Base-by-base conservation (phyloP, 495 filamentous ascomycete genomes). In the Penicillium steckii region DNA sequence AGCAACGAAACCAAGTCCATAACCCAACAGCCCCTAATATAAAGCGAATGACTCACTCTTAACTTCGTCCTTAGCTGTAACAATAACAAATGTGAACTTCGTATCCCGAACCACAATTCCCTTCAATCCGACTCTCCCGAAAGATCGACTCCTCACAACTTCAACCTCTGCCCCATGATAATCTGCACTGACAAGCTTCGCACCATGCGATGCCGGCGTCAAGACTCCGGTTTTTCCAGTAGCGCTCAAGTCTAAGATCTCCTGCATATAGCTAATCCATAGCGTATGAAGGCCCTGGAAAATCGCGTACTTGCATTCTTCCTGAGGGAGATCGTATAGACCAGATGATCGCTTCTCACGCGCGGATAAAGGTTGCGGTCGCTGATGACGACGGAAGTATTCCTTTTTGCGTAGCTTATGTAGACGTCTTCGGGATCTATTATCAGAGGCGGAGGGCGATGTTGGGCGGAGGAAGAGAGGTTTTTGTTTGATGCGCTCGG, bases 41-140 rank as follows among this genome's bases (percentile, higher is more conserved):
- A 33, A 52, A 44, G 12, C 4, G 22, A 32, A 47, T n/a, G n/a
- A 70, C 76, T 76, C 46, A 83, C 88, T 73, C 66, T 85, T 82
- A 47, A 94, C 63, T 50, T 76, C 76, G 62, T 80, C 75, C 59
- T 68, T 66, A 71, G 71, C 71, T 15, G 85, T 94, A 25, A 98
- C 77, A 58, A 98, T 65, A 67, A 92, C 86, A 73, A 97, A 94
- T 9, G 84, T 83, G 66, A 87, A 90, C 67, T 86, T 91, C 25
- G 87, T 84, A 74, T 98, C 94, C 65, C 89, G 84, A 17, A 95
- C 81, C 59, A 97, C 88, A 62, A 97, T 91, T 12, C 94, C 94
- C 58, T 72, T 81, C 38, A 91, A 61, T 0, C 94, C 93, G 4
- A 98, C 94, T 48, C 92, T 73, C 35, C 87, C 83, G 35, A 85